phyloP scores from a whole-genome alignment of 2,329 filamentous ascomycete species.

The Alternaria sp. region DNA sequence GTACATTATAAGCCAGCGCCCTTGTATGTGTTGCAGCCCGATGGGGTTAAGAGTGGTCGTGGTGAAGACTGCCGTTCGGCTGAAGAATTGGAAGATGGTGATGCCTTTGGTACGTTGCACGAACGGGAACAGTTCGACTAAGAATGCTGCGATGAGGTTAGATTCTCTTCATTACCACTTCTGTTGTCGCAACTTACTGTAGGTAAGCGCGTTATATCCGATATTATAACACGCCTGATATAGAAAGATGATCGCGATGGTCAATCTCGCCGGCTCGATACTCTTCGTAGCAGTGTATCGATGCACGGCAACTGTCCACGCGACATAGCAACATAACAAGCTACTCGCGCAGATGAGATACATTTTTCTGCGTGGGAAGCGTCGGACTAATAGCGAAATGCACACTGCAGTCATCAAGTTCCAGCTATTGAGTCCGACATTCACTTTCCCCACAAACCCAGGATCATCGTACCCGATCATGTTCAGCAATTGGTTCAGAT shows the following conservation, averaged over 20 bases:
- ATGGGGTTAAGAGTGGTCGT: conserved; percentile 69
- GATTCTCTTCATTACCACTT: neutral
- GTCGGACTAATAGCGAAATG: conserved; percentile 64
- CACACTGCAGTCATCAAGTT: conserved; percentile 64
- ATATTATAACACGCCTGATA: conserved; percentile 65
- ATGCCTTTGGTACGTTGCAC: conserved; percentile 59
- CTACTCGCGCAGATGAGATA: conserved; percentile 57
- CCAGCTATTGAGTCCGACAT: conserved; percentile 67
- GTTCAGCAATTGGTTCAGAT: conserved; percentile 68
- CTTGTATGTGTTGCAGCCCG: conserved; percentile 68
- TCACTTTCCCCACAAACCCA: conserved; percentile 51
- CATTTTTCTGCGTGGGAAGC: conserved; percentile 63
- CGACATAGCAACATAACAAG: conserved; percentile 45
- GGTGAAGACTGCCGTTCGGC: conserved; percentile 68
- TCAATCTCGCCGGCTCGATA: conserved; percentile 50
- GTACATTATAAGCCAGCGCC: conserved; percentile 71
- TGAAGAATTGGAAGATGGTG: conserved; percentile 67
- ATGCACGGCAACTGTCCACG: conserved; percentile 60
- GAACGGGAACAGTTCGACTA: conserved; percentile 60
- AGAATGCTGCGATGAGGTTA: conserved; percentile 54
- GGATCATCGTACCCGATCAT: conserved; percentile 65
- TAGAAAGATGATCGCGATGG: conserved; percentile 61
- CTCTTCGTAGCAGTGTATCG: conserved; percentile 51
- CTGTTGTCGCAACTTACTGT: conserved; percentile 51
- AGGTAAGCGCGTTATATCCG: conserved; percentile 70